phyloP scores from a whole-genome alignment of 176 grass and related monocot species.

The Oryza meyeriana region DNA sequence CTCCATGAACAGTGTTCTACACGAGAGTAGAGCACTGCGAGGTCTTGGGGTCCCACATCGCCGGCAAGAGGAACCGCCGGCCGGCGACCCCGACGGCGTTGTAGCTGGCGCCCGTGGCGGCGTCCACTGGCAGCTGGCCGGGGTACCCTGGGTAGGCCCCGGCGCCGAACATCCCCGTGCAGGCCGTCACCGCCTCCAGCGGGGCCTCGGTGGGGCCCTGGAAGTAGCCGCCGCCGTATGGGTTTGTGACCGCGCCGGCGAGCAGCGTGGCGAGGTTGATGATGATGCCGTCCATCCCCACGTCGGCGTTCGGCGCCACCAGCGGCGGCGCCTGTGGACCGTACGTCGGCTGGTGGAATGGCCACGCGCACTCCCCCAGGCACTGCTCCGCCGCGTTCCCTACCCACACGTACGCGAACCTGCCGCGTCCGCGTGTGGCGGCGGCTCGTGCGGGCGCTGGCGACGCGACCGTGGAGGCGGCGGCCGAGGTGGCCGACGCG shows the following conservation, averaged over 20 bases:
- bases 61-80: constrained; percentile 54
- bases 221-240: constrained; percentile 61
- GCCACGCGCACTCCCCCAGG: constrained; percentile 67
- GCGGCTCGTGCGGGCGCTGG: neutral
- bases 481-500: constrained; percentile 31
- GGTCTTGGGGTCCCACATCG: constrained; percentile 78
- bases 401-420: constrained; percentile 60
- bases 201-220: constrained; percentile 64
- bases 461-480: neutral
- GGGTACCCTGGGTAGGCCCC: constrained; percentile 66
- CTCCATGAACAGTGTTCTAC: neutral
- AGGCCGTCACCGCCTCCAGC: constrained; percentile 65
- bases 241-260: constrained; percentile 54
- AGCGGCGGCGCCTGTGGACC: constrained; percentile 60
- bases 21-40: constrained; percentile 60
- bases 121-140: constrained; percentile 48
- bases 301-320: constrained; percentile 59
- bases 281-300: constrained; percentile 64
- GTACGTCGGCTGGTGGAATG: constrained; percentile 66
- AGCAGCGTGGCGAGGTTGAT: constrained; percentile 70
- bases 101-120: constrained; percentile 54
- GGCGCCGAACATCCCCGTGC: constrained; percentile 55
- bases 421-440: constrained; percentile 22
- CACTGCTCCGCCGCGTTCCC: constrained; percentile 62
- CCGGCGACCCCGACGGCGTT: constrained; percentile 47